Percentiles rank a stretch among this genome's conserved stretches.
phyloP scores from a whole-genome alignment of 2,329 filamentous ascomycete species.

The Paecilomyces niveus region DNA sequence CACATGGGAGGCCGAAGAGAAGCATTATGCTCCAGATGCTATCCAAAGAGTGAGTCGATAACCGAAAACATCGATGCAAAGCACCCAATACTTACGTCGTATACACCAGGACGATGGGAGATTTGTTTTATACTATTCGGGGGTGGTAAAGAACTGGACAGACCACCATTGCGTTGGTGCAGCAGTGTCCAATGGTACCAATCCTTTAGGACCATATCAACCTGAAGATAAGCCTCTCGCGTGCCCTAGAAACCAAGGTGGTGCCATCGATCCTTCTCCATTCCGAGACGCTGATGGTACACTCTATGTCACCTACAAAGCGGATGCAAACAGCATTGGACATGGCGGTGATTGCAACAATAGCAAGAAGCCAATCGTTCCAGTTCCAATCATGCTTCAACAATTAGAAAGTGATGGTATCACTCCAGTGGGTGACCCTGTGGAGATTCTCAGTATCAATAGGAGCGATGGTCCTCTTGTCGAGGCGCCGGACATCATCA shows the following conservation, averaged over 20 bases:
- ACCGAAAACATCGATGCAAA: neutral
- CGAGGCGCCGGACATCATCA: constrained; percentile 50
- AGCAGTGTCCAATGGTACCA: constrained; percentile 33
- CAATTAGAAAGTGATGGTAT: constrained; percentile 39
- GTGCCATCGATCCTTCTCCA: constrained; percentile 56
- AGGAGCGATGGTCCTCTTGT: constrained; percentile 55
- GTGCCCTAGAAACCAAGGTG: constrained; percentile 47
- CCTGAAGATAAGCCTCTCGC: constrained; percentile 42
- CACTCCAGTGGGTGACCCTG: constrained; percentile 42
- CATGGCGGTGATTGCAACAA: constrained; percentile 38
- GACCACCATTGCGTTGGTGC: constrained; percentile 52
- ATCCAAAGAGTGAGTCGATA: constrained; percentile 33
- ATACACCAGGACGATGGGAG: constrained; percentile 29
- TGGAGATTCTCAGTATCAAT: constrained; percentile 55
- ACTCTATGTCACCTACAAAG: constrained; percentile 56
- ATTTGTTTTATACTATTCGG: constrained; percentile 55
- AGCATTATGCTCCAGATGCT: constrained; percentile 58
- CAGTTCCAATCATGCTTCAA: constrained; percentile 32
- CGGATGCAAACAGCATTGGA: constrained; percentile 53
- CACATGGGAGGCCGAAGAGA: constrained; percentile 45
- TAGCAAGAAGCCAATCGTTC: constrained; percentile 25
- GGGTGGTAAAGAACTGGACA: constrained; percentile 31
- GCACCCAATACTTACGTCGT: neutral
- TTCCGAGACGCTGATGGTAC: constrained; percentile 49
- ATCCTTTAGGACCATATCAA: constrained; percentile 38